These are phyloP conservation scores for Umbelopsis isabellina DNA, from an alignment of 192 early-diverging fungal species.

Conservation along the genomic window DNA sequence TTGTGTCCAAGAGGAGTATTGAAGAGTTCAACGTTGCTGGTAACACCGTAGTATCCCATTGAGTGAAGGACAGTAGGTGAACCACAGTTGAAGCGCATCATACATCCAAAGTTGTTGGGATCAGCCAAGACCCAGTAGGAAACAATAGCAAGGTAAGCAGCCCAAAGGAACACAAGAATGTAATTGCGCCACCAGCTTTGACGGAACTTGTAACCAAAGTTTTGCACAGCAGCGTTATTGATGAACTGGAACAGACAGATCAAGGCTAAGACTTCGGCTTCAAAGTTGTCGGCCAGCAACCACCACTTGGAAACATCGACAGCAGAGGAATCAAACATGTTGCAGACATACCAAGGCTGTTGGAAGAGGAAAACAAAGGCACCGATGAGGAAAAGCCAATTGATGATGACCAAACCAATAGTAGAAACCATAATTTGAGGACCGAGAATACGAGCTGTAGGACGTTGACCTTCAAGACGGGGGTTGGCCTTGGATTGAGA, in stretches of 20 bases:
- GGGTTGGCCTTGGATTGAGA: constrained; percentile 62
- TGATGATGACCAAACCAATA: constrained; percentile 67
- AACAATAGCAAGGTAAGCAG: constrained; percentile 52
- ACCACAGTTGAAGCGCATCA: constrained; percentile 59
- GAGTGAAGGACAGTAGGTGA: constrained; percentile 27
- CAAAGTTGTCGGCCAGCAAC: constrained; percentile 76
- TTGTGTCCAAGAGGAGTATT: constrained; percentile 63
- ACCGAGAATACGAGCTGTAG: constrained; percentile 75
- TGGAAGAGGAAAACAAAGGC: constrained; percentile 57
- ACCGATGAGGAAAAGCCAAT: constrained; percentile 60
- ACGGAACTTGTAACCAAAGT: constrained; percentile 68
- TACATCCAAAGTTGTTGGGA: constrained; percentile 70
- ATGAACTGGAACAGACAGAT: constrained; percentile 70
- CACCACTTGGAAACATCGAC: constrained; percentile 73
- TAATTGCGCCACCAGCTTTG: constrained; percentile 62
- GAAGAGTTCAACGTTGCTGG: constrained; percentile 49
- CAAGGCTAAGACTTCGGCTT: constrained; percentile 59
- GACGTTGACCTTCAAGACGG: constrained; percentile 56
- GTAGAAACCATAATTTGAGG: constrained; percentile 66
- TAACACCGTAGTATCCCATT: constrained; percentile 26
- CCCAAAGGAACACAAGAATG: constrained; percentile 54
- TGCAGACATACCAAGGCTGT: constrained; percentile 66
- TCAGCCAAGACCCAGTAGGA: constrained; percentile 61
- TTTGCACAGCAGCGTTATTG: constrained; percentile 66
- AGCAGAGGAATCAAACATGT: constrained; percentile 66